phyloP scores from a whole-genome alignment of 75 land plant species.

The Pinus taeda region DNA sequence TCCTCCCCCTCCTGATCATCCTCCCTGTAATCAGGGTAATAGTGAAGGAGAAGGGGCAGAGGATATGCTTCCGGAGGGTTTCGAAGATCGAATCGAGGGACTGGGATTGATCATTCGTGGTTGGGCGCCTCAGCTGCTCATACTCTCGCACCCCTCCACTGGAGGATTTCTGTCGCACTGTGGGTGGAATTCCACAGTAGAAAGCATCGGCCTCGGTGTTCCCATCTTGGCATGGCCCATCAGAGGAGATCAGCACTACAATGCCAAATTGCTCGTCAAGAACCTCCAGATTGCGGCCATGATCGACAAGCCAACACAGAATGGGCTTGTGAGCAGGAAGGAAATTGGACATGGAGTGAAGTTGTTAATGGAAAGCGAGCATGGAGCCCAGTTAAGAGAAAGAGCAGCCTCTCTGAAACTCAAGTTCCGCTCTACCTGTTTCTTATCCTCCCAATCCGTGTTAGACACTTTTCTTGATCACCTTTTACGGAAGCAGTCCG shows the following conservation, averaged over 20 bases:
- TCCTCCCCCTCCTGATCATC: constrained; percentile 2
- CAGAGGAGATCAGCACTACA: constrained; percentile 32
- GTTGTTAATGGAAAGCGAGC: too few relatives aligned
- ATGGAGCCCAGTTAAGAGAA: too few relatives aligned
- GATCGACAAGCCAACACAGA: too few relatives aligned
- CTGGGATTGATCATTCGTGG: constrained; percentile 25
- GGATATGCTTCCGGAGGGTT: constrained; percentile 26
- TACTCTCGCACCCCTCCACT: constrained; percentile 33
- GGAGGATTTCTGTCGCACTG: constrained; percentile 53
- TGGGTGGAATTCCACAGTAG: constrained; percentile 47
- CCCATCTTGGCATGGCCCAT: constrained; percentile 58
- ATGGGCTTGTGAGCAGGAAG: too few relatives aligned
- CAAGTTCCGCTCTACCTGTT: too few relatives aligned
- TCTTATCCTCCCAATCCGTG: too few relatives aligned
- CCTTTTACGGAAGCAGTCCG: too few relatives aligned
- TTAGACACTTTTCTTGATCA: too few relatives aligned
- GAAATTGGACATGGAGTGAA: too few relatives aligned
- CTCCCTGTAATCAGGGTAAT: not conserved
- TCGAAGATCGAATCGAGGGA: constrained; percentile 19
- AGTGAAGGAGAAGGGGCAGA: not conserved
- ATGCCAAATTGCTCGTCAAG: too few relatives aligned
- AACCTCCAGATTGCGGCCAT: too few relatives aligned
- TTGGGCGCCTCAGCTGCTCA: constrained; percentile 55
- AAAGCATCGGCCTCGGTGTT: constrained; percentile 36
- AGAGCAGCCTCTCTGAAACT: too few relatives aligned